A percentile compares a stretch with the other conserved stretches of the same genome.
Evolutionary conservation across 352 stramenopile genomes (phyloP).

Genomic region (Aphanomyces euteiches): DNA sequence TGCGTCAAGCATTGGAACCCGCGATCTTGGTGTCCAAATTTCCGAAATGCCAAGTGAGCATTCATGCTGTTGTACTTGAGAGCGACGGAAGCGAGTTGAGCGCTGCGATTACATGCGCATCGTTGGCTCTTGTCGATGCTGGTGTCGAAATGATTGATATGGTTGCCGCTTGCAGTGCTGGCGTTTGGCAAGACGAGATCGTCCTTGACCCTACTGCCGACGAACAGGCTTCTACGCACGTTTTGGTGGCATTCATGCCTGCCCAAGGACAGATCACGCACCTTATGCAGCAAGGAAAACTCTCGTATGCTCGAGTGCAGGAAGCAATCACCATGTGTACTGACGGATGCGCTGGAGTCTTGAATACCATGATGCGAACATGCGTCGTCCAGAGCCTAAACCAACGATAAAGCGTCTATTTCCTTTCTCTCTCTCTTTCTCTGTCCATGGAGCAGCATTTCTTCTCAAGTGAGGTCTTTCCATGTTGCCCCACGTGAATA

Average conservation of each 20-base stretch:
- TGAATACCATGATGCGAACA: slow-evolving; percentile 28
- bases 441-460: too few relatives aligned
- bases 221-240: slow-evolving; percentile 37
- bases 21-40: slow-evolving; percentile 84
- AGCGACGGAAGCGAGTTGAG: slow-evolving; percentile 79
- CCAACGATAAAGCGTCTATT: background rate
- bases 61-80: slow-evolving; percentile 86
- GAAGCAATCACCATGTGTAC: slow-evolving; percentile 86
- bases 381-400: slow-evolving; percentile 23
- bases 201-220: slow-evolving; percentile 26
- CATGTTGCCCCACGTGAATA: too few relatives aligned
- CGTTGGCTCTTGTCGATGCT: slow-evolving; percentile 81
- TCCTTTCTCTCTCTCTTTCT: too few relatives aligned
- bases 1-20: slow-evolving; percentile 71
- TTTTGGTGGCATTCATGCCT: slow-evolving; percentile 85
- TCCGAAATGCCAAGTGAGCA: slow-evolving; percentile 85
- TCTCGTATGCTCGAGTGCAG: slow-evolving; percentile 72
- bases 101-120: slow-evolving; percentile 81
- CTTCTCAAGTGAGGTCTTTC: background rate
- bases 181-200: slow-evolving; percentile 11
- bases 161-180: slow-evolving; percentile 71
- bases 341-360: slow-evolving; percentile 45
- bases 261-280: slow-evolving; percentile 76
- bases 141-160: slow-evolving; percentile 91
- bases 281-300: slow-evolving; percentile 78